Conservation (phyloP, 2,329 filamentous ascomycete genomes). For the Hortaea werneckii region DNA sequence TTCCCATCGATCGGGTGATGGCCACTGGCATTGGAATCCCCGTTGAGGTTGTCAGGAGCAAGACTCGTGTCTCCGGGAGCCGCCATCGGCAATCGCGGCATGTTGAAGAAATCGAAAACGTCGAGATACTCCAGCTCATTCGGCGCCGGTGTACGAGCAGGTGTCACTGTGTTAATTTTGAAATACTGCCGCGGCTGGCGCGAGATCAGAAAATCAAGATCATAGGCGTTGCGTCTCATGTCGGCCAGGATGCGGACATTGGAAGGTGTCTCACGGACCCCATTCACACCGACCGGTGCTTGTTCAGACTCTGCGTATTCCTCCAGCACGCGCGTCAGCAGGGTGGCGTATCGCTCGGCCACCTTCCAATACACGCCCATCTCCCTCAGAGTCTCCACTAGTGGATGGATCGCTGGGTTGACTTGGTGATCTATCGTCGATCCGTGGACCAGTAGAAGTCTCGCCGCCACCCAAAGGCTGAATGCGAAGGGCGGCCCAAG, state of each 20-base stretch:
- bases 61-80: constrained; percentile 2
- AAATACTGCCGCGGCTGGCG: constrained; percentile 54
- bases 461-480: constrained; percentile 82
- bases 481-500: constrained; percentile 87
- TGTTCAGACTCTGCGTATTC: constrained; percentile 73
- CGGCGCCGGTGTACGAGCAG: constrained; percentile 47
- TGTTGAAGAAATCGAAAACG: constrained; percentile 91
- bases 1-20: constrained; percentile 1
- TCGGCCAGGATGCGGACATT: constrained; percentile 81
- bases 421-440: constrained; percentile 80
- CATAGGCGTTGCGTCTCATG: constrained; percentile 83
- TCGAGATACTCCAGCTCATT: constrained; percentile 86
- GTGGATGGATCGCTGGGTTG: constrained; percentile 66
- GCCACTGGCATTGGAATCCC: constrained; percentile 1
- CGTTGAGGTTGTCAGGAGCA: not conserved
- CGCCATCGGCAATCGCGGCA: constrained; percentile 55
- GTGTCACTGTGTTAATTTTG: constrained; percentile 17
- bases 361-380: constrained; percentile 83
- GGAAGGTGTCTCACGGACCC: constrained; percentile 66
- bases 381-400: constrained; percentile 70
- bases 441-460: constrained; percentile 77
- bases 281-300: constrained; percentile 44
- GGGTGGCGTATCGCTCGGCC: constrained; percentile 66
- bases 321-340: constrained; percentile 73
- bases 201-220: constrained; percentile 81